Evolutionary conservation across 1,284 basidiomycete genomes (phyloP).

Genomic region (Fomitopsis schrenkii): DNA sequence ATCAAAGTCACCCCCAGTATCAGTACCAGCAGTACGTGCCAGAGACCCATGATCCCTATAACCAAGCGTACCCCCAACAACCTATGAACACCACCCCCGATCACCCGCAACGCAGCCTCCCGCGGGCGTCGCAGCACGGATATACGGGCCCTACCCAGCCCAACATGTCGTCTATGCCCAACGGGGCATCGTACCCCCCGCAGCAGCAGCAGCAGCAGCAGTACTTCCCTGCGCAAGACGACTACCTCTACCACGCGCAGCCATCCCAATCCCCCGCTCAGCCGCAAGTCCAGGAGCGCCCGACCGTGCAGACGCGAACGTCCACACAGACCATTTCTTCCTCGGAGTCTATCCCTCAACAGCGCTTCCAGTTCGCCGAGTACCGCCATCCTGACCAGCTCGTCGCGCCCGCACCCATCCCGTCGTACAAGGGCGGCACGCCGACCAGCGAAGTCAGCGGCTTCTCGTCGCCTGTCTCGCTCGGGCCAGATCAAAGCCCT

Average conservation of each 20-base stretch:
- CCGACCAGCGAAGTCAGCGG: conserved; percentile 14
- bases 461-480: conserved; percentile 3
- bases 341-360: conserved; percentile 9
- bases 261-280: background rate
- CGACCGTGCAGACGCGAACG: background rate
- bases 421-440: conserved; percentile 9
- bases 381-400: conserved; percentile 17
- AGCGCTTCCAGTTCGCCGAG: conserved; percentile 17
- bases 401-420: conserved; percentile 3
- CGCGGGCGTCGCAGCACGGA: background rate
- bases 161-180: background rate
- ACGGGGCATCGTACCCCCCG: background rate
- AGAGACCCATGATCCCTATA: conserved; percentile 6
- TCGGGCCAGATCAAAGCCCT: conserved; percentile 10
- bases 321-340: background rate
- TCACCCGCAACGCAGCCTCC: conserved; percentile 6
- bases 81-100: background rate
- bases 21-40: conserved; percentile 19
- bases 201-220: conserved; percentile 1
- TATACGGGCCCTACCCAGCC: background rate
- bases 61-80: conserved; percentile 9
- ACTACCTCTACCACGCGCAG: background rate
- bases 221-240: background rate
- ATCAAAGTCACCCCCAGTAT: conserved; percentile 16
- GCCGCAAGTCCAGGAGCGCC: background rate